phyloP scores from a whole-genome alignment of 139 green algal genomes.

The Picochlorum costavermella region DNA sequence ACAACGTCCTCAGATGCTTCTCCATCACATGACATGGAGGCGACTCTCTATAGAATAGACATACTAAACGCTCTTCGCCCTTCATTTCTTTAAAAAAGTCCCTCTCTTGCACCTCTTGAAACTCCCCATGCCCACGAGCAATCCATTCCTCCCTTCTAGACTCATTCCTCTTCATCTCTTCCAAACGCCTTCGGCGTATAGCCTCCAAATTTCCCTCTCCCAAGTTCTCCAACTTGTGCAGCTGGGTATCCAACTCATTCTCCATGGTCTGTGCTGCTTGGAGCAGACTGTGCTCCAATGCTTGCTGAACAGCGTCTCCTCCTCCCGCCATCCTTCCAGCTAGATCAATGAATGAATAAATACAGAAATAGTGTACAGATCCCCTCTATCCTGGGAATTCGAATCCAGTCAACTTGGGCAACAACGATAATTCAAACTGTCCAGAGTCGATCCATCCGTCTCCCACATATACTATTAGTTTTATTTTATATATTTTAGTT shows the following conservation, averaged over 20 bases:
- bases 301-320: slow-evolving; percentile 14
- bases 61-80: slow-evolving; percentile 79
- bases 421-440: no score
- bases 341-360: no score
- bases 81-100: slow-evolving; percentile 96
- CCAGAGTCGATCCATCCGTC: no score
- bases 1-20: slow-evolving; percentile 29
- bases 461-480: no score
- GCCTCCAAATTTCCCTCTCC: slow-evolving; percentile 78
- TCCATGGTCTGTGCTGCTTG: slow-evolving; percentile 68
- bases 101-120: slow-evolving; percentile 69
- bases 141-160: slow-evolving; percentile 79
- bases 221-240: slow-evolving; percentile 84
- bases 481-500: no score
- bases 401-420: no score
- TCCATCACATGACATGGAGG: slow-evolving; percentile 80
- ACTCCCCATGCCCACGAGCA: slow-evolving; percentile 80
- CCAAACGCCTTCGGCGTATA: slow-evolving; percentile 50
- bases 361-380: no score
- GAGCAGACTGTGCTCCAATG: slow-evolving; percentile 21
- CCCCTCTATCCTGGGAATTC: no score
- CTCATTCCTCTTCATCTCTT: slow-evolving; percentile 51
- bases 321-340: no score
- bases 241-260: slow-evolving; percentile 72
- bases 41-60: slow-evolving; percentile 82